These are phyloP conservation scores for Saccharomycopsis phalli DNA, from an alignment of 1,139 yeast species.

Conservation along the genomic window DNA sequence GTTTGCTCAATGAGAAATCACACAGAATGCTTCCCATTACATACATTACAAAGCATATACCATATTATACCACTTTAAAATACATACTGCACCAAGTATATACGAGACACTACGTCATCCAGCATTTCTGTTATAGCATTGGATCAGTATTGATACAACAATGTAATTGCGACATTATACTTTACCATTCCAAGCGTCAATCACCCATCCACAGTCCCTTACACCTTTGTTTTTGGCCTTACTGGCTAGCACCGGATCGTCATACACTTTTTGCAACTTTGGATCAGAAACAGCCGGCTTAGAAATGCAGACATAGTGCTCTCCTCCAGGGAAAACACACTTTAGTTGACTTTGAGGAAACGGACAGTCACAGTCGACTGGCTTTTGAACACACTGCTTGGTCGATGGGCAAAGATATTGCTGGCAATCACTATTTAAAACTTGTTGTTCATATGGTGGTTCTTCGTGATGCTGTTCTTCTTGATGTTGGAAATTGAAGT, in stretches of 20 bases:
- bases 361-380: conserved; percentile 82
- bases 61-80: no score
- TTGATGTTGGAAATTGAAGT: conserved; percentile 24
- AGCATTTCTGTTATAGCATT: no score
- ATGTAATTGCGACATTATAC: no score
- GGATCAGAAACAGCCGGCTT: conserved; percentile 46
- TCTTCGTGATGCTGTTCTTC: conserved; percentile 33
- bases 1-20: no score
- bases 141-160: no score
- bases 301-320: conserved; percentile 66
- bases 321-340: conserved; percentile 64
- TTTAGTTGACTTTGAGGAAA: conserved; percentile 78
- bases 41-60: no score
- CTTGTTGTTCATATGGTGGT: conserved; percentile 31
- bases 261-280: conserved; percentile 32
- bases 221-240: conserved; percentile 43
- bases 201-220: conserved; percentile 76
- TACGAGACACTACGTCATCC: no score
- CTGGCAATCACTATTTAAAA: conserved; percentile 42
- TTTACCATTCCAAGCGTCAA: conserved; percentile 41
- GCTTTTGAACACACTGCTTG: conserved; percentile 57
- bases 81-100: no score
- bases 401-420: conserved; percentile 79
- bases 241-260: conserved; percentile 43
- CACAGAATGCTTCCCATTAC: no score